These are phyloP conservation scores for Fraxinus sp. DNA, from an alignment of 305 asterid species.

Conservation along the genomic window DNA sequence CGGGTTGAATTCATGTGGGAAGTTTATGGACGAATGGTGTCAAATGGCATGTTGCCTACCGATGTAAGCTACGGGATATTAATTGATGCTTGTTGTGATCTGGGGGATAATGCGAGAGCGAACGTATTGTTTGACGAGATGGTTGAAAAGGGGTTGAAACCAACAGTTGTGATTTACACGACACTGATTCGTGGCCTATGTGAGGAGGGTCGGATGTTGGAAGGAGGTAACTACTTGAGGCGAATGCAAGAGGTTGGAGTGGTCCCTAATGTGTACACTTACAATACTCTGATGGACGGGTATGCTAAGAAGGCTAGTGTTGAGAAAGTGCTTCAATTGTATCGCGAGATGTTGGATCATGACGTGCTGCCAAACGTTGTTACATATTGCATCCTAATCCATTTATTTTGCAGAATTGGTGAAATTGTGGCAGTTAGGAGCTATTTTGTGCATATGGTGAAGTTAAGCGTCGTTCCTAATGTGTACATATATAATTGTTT, in stretches of 20 bases:
- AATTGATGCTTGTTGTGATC: constrained; percentile 55
- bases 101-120: constrained; percentile 52
- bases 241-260: constrained; percentile 47
- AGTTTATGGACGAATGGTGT: constrained; percentile 48
- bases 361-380: constrained; percentile 52
- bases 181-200: constrained; percentile 56
- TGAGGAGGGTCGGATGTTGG: constrained; percentile 39
- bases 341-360: constrained; percentile 54
- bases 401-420: constrained; percentile 50
- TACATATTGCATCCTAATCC: constrained; percentile 54
- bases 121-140: constrained; percentile 54
- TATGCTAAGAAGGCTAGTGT: constrained; percentile 47
- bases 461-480: constrained; percentile 59
- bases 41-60: constrained; percentile 47
- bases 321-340: constrained; percentile 43
- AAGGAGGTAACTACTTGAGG: constrained; percentile 46
- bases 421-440: constrained; percentile 45
- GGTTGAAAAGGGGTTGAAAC: constrained; percentile 52
- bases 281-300: constrained; percentile 66
- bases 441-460: constrained; percentile 62
- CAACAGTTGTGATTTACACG: constrained; percentile 63
- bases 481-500: constrained; percentile 59
- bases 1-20: constrained; percentile 55
- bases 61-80: constrained; percentile 75
- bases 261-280: constrained; percentile 56